Evolutionary conservation across 106 monocot genomes (phyloP).

Genomic region (Xerophyta viscosa): DNA sequence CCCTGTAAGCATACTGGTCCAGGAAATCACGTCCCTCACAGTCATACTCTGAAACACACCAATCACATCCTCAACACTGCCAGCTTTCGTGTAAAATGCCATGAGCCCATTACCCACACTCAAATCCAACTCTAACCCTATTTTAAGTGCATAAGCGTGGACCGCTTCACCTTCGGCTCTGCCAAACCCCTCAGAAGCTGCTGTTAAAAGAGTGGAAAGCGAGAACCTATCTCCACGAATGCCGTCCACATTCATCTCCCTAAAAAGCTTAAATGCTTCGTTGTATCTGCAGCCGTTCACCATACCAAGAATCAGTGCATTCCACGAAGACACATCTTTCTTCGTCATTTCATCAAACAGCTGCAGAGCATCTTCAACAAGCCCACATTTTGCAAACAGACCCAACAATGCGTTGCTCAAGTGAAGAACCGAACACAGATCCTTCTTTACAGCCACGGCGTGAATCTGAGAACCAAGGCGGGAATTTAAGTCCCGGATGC

Average conservation of each 20-base stretch:
- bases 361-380: background rate
- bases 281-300: slow-evolving; percentile 39
- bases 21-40: slow-evolving; percentile 59
- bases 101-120: slow-evolving; percentile 75
- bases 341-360: slow-evolving; percentile 21
- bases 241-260: slow-evolving; percentile 47
- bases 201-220: slow-evolving; percentile 56
- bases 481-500: slow-evolving; percentile 29
- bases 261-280: slow-evolving; percentile 48
- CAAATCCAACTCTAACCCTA: slow-evolving; percentile 62
- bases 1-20: slow-evolving; percentile 65
- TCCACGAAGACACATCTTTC: slow-evolving; percentile 82
- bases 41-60: slow-evolving; percentile 61
- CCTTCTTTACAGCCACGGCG: slow-evolving; percentile 37
- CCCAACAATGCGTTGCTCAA: background rate
- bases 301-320: slow-evolving; percentile 54
- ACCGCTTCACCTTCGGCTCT: slow-evolving; percentile 29
- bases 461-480: slow-evolving; percentile 49
- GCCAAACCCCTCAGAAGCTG: slow-evolving; percentile 20
- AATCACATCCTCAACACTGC: slow-evolving; percentile 36
- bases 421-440: background rate
- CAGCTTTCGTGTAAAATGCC: slow-evolving; percentile 53
- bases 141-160: slow-evolving; percentile 69
- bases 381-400: background rate
- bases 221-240: slow-evolving; percentile 47